Evolutionary conservation across 208 protist species (phyloP), one percentile per base, ranked within the genome.

Genomic region (Trypanosomatidae sp.): DNA sequence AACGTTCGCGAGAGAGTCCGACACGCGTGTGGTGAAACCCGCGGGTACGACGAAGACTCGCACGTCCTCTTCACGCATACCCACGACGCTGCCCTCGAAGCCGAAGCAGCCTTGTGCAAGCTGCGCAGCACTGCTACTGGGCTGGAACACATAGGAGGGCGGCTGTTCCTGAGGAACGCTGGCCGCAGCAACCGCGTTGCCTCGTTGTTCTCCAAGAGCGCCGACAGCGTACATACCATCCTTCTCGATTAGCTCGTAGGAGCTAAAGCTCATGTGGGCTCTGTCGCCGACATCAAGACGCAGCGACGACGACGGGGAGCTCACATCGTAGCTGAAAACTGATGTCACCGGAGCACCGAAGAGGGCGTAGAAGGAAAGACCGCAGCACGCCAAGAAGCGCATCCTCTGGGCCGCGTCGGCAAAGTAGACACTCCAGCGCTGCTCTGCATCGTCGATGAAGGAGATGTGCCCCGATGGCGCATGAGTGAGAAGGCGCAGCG

Each of bases 61-160:
- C 28, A 71, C 49, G 33, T 77, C 78, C 12, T 83, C 88, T 67
- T 92, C 90, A 44, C 78, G 75, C 82, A 92, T 85, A 43, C 87
- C 87, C 30, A 86, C 62, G 2, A 91, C 78, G 72, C 74, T 79
- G 52, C 78, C 82, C 71, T 95, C 90, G 60, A 95, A 95, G 33
- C 90, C 90, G 9, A 83, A 77, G 55, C 67, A 73, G 43, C 75
- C 76, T 8, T 75, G 56, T n/a, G 69, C 73, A 17, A 89, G 82
- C 22, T 81, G 68, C 64, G 81, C 73, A 7, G 73, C 56, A n/a
- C 85, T 87, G n/a, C 66, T 52, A 22, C 78, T 75, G 0, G 87
- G 84, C 46, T 68, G 69, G 67, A 94, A 94, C 49, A 75, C 71
- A 58, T 91, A 94, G 9, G 79, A n/a, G 9, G 13, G 55, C 68